Conservation (phyloP, 2,329 filamentous ascomycete species). For the Coniochaeta sp. region DNA sequence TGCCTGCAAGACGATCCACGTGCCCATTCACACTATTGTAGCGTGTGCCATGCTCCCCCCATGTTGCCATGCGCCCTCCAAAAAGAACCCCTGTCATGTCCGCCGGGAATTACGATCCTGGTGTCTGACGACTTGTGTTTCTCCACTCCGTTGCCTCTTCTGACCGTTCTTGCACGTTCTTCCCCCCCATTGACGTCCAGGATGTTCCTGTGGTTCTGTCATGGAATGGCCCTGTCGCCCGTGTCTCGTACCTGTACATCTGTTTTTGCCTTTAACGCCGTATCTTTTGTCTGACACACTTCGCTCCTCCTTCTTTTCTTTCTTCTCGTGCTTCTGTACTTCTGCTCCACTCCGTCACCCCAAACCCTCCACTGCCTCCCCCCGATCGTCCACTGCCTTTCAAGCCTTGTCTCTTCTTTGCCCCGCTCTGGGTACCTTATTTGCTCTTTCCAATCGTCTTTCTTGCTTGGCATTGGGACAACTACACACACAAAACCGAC, state of each 20-base stretch:
- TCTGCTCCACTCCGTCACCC: background rate
- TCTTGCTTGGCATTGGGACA: background rate
- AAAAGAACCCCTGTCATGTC: background rate
- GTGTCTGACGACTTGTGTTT: background rate
- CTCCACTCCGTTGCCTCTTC: background rate
- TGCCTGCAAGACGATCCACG: background rate
- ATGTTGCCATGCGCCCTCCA: background rate
- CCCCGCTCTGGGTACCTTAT: background rate
- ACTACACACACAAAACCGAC: background rate
- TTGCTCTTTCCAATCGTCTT: background rate
- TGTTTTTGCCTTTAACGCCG: background rate
- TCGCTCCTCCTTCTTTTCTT: background rate
- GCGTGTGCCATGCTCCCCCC: background rate
- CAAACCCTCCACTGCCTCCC: background rate
- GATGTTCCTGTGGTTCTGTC: background rate
- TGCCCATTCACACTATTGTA: background rate
- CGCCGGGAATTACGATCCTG: background rate
- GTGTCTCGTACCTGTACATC: background rate
- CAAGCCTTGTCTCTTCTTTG: background rate
- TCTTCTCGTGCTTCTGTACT: conserved; percentile 1
- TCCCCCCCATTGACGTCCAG: background rate
- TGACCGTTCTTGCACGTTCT: background rate
- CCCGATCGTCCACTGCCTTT: background rate
- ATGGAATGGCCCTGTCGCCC: background rate
- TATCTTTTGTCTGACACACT: background rate